Conservation (phyloP, 768 basidiomycete genomes). For the Paxillus rubicundulus region DNA sequence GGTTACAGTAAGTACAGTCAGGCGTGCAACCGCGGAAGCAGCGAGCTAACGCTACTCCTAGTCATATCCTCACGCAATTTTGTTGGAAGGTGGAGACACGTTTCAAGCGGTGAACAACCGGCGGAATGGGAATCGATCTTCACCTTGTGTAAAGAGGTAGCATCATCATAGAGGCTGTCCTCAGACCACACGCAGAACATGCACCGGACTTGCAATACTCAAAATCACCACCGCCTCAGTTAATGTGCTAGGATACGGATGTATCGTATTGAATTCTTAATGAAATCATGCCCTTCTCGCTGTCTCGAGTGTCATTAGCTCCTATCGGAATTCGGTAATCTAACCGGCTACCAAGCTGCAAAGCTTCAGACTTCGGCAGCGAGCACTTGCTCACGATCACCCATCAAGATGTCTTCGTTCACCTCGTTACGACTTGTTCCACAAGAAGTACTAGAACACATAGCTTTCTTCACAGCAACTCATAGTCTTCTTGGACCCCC, state of each 20-base stretch:
- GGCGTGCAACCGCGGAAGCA: neutral
- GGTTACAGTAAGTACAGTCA: slow-evolving; percentile 42
- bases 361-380: too few relatives aligned
- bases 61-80: slow-evolving; percentile 52
- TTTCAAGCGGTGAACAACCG: slow-evolving; percentile 31
- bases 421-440: slow-evolving; percentile 53
- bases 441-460: slow-evolving; percentile 74
- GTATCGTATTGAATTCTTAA: neutral
- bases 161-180: slow-evolving; percentile 7
- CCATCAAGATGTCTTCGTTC: slow-evolving; percentile 11
- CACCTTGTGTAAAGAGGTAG: slow-evolving; percentile 44
- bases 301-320: neutral
- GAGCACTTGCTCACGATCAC: too few relatives aligned
- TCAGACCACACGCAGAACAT: neutral
- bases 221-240: too few relatives aligned
- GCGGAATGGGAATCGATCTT: slow-evolving; percentile 53
- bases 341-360: slow-evolving; percentile 1
- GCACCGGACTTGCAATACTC: neutral
- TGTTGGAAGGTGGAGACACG: slow-evolving; percentile 45
- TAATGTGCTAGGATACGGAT: too few relatives aligned
- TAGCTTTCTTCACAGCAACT: slow-evolving; percentile 65
- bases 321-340: slow-evolving; percentile 5
- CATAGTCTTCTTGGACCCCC: slow-evolving; percentile 58
- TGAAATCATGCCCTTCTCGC: too few relatives aligned
- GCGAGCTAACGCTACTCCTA: slow-evolving; percentile 22